These are phyloP conservation scores for Neonectria faginata DNA, from an alignment of 2,329 filamentous ascomycete species.

Conservation along the genomic window DNA sequence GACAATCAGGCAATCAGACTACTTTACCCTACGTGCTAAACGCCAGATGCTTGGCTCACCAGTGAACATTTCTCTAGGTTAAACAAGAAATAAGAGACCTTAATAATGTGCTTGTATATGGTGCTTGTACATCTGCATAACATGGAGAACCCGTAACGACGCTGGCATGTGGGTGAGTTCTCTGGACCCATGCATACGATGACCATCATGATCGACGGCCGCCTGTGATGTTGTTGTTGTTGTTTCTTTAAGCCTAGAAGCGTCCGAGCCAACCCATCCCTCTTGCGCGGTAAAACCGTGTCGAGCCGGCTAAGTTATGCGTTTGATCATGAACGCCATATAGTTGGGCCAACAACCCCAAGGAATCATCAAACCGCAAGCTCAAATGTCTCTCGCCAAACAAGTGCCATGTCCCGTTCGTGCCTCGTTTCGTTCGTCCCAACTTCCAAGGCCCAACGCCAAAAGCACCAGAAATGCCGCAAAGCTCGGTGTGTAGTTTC, in stretches of 20 bases:
- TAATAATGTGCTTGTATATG: not conserved
- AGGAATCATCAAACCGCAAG: conserved; percentile 13
- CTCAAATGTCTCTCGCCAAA: conserved; percentile 18
- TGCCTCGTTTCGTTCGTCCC: conserved; percentile 16
- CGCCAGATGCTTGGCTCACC: not conserved
- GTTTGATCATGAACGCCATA: conserved; percentile 13
- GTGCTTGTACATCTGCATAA: not conserved
- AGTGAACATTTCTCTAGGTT: not conserved
- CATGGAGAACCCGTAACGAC: not conserved
- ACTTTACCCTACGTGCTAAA: not conserved
- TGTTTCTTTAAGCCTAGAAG: not conserved
- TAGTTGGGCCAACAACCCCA: conserved; percentile 12
- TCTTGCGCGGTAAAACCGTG: not conserved
- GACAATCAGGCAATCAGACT: not conserved
- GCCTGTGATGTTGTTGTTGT: not conserved
- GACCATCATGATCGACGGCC: conserved; percentile 2
- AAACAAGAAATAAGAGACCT: not conserved
- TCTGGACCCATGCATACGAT: conserved; percentile 5
- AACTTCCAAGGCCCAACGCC: too few relatives aligned
- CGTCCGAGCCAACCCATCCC: conserved; percentile 1
- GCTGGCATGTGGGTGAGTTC: not conserved
- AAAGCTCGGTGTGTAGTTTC: conserved; percentile 12
- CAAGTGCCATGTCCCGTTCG: conserved; percentile 21
- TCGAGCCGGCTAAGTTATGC: not conserved
- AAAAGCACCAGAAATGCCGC: conserved; percentile 19